These are phyloP conservation scores for Paecilomyces sp. DNA, from an alignment of 2,329 filamentous ascomycete species.

Conservation along the genomic window DNA sequence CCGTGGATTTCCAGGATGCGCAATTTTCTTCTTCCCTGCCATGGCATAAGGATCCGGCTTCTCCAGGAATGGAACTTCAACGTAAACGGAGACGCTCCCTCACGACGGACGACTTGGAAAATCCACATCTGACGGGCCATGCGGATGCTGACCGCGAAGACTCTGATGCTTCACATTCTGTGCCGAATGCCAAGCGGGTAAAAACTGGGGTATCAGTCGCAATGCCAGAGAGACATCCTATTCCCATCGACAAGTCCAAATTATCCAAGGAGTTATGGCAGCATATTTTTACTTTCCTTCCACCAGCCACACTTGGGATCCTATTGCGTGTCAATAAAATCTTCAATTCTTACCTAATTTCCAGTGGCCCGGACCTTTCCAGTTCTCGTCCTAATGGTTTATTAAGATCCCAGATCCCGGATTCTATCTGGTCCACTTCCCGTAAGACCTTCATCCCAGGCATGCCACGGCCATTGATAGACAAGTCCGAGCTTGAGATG, in stretches of 20 bases:
- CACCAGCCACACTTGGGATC: constrained; percentile 56
- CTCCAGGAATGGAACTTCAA: background rate
- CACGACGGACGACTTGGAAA: constrained; percentile 1
- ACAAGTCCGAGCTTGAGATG: constrained; percentile 66
- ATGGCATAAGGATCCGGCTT: background rate
- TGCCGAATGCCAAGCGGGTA: constrained; percentile 8
- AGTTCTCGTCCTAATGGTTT: constrained; percentile 21
- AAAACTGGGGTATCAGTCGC: constrained; percentile 6
- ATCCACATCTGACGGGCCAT: background rate
- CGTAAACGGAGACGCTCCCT: constrained; percentile 8
- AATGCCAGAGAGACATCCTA: constrained; percentile 1
- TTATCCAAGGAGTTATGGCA: constrained; percentile 63
- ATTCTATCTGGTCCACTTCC: constrained; percentile 64
- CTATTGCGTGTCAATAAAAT: constrained; percentile 61
- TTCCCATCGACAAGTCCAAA: constrained; percentile 17
- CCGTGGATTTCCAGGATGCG: background rate
- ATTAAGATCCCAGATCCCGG: constrained; percentile 44
- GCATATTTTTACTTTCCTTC: constrained; percentile 59
- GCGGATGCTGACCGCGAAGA: background rate
- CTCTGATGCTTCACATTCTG: background rate
- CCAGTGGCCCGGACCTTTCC: constrained; percentile 30
- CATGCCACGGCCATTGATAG: constrained; percentile 61
- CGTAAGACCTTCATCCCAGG: constrained; percentile 58
- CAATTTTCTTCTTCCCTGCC: background rate
- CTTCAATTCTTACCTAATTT: constrained; percentile 56